Conservation (phyloP, 2,329 filamentous ascomycete species). For the Cercospora janseana region DNA sequence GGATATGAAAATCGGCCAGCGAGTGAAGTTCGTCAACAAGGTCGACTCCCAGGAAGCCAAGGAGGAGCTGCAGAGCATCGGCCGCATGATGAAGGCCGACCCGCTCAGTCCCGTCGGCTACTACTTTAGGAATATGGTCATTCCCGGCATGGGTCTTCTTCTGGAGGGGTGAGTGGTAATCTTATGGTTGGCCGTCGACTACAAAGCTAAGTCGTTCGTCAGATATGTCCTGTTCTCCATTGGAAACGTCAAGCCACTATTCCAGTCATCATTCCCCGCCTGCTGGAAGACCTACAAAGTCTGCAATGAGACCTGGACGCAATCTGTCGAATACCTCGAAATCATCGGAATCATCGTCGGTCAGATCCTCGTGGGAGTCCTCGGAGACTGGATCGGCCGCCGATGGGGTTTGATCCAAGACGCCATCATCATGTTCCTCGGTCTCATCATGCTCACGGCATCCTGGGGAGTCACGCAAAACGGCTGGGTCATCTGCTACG, state of each 20-base stretch:
- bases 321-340: slow-evolving; percentile 85
- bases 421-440: slow-evolving; percentile 88
- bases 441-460: slow-evolving; percentile 85
- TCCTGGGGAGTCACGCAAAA: slow-evolving; percentile 84
- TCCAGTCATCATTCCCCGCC: slow-evolving; percentile 67
- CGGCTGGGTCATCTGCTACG: slow-evolving; percentile 97
- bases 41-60: slow-evolving; percentile 69
- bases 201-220: not conserved
- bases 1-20: slow-evolving; percentile 69
- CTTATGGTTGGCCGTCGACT: not conserved
- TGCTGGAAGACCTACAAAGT: slow-evolving; percentile 67
- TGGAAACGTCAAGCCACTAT: slow-evolving; percentile 83
- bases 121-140: slow-evolving; percentile 87
- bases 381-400: slow-evolving; percentile 79
- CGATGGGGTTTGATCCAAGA: slow-evolving; percentile 96
- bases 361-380: slow-evolving; percentile 80
- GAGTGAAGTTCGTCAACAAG: slow-evolving; percentile 70
- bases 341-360: slow-evolving; percentile 93
- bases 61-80: slow-evolving; percentile 65
- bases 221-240: slow-evolving; percentile 96
- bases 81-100: slow-evolving; percentile 80
- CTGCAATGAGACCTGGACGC: slow-evolving; percentile 77
- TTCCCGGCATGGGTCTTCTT: slow-evolving; percentile 87
- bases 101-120: slow-evolving; percentile 78
- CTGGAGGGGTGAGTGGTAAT: slow-evolving; percentile 66